Evolutionary conservation across 192 early-diverging fungal species (phyloP).

Genomic region (Backusella australiensis): DNA sequence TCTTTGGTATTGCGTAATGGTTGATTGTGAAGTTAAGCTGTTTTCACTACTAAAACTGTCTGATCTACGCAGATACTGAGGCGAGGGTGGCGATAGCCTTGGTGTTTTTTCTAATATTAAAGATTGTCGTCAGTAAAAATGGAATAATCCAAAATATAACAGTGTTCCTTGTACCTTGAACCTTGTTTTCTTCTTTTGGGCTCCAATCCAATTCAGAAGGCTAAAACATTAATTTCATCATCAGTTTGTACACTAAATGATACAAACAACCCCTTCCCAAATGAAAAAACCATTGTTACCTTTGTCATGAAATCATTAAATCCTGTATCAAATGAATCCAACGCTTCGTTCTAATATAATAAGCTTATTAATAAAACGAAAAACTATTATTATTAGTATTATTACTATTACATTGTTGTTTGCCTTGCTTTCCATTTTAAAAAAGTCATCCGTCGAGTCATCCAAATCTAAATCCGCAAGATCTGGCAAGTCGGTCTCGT

Average conservation of each 20-base stretch:
- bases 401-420: background rate
- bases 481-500: conserved; percentile 26
- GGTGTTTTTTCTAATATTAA: background rate
- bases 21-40: conserved; percentile 26
- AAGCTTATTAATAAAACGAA: background rate
- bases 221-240: background rate
- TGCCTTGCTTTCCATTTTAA: conserved; percentile 23
- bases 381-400: background rate
- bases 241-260: background rate
- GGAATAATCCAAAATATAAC: background rate
- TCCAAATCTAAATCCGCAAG: conserved; percentile 30
- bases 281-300: conserved; percentile 3
- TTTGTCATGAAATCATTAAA: conserved; percentile 16
- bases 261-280: background rate
- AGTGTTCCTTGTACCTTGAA: background rate
- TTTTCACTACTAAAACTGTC: conserved; percentile 33
- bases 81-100: background rate
- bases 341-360: background rate
- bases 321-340: background rate
- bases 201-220: conserved; percentile 15
- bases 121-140: background rate
- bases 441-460: conserved; percentile 33
- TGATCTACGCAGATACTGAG: conserved; percentile 10
- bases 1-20: conserved; percentile 18
- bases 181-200: background rate